Conservation (phyloP, 352 stramenopile genomes). For the Lagenidium sp. region DNA sequence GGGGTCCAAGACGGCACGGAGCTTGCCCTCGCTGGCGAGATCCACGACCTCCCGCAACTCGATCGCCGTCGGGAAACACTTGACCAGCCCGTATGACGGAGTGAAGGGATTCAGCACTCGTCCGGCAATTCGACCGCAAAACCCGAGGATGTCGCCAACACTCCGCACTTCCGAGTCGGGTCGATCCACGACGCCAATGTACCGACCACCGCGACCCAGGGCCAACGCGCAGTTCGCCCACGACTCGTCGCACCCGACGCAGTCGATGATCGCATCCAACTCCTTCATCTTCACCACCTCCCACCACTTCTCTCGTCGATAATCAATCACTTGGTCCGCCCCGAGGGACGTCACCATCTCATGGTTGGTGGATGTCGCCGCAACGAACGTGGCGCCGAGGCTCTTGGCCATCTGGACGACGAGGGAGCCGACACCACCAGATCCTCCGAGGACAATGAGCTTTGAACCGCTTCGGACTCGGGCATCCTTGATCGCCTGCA, state of each 20-base stretch:
- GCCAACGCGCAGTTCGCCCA: constrained; percentile 19
- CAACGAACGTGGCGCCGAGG: constrained; percentile 46
- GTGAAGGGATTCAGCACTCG: constrained; percentile 25
- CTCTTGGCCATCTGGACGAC: constrained; percentile 54
- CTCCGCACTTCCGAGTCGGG: constrained; percentile 15
- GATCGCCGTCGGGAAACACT: constrained; percentile 19
- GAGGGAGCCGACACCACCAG: constrained; percentile 67
- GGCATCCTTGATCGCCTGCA: constrained; percentile 23
- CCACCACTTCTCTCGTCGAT: constrained; percentile 39
- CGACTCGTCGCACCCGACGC: constrained; percentile 23
- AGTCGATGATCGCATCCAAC: constrained; percentile 36
- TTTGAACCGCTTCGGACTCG: constrained; percentile 28
- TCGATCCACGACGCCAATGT: constrained; percentile 23
- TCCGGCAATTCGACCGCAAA: constrained; percentile 10
- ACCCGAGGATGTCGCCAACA: constrained; percentile 18
- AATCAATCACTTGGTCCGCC: constrained; percentile 42
- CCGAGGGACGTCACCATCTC: constrained; percentile 33
- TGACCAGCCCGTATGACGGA: constrained; percentile 19
- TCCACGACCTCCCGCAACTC: constrained; percentile 33
- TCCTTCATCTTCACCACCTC: constrained; percentile 15
- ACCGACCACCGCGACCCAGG: constrained; percentile 14
- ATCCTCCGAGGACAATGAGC: constrained; percentile 71
- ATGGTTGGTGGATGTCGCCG: constrained; percentile 37
- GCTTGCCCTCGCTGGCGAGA: constrained; percentile 29
- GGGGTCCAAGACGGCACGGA: constrained; percentile 54